Base-by-base conservation (phyloP, 352 stramenopile genomes). In the Globisporangium paddicum region DNA sequence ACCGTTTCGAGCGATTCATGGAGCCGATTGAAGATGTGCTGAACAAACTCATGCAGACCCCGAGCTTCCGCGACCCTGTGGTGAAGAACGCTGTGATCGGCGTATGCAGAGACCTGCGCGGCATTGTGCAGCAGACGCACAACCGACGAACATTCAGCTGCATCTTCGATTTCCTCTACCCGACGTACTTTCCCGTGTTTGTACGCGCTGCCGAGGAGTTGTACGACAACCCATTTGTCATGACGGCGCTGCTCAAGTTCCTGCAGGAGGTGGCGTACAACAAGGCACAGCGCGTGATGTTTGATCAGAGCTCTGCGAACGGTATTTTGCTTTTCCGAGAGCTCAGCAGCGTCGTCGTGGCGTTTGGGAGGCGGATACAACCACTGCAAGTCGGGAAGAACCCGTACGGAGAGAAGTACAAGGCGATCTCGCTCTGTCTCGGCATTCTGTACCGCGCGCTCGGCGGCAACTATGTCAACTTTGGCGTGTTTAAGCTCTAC, bases 401-500 rank as follows among this genome's bases (percentile, higher is more conserved):
- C 60, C 83, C 98, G 55, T 99, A 99, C 77, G 90, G 93, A 41
- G 86, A 97, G 58, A 98, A 97, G 72, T 99, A 99, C 86, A 99
- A 99, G 73, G 93, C 91, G n/a, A 96, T 99, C 62, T 84, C 93
- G 19, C 73, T 99, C 23, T 96, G 91, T 57, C 67, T 99, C 14
- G 89, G 89, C 62, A 95, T 99, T 55, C 59, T 95, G 23, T 95
- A 91, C 60, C 81, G 85, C 34, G 81, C 82, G 13, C 61, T 95
- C 25, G 85, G 85, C 51, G 97, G 97, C 25, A 98, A 98, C 65
- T 99, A 99, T 69, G 96, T 99, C 52, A 99, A 98, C 70, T 99
- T 99, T 73, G 97, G 97, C 56, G 97, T 99, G 23, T 99, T 99
- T 76, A 93, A 97, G 68, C 77, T 99, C 40, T 99, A 99, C 78